phyloP scores from a whole-genome alignment of 139 green algal genomes.

The Chlamydomonas sphaeroides region DNA sequence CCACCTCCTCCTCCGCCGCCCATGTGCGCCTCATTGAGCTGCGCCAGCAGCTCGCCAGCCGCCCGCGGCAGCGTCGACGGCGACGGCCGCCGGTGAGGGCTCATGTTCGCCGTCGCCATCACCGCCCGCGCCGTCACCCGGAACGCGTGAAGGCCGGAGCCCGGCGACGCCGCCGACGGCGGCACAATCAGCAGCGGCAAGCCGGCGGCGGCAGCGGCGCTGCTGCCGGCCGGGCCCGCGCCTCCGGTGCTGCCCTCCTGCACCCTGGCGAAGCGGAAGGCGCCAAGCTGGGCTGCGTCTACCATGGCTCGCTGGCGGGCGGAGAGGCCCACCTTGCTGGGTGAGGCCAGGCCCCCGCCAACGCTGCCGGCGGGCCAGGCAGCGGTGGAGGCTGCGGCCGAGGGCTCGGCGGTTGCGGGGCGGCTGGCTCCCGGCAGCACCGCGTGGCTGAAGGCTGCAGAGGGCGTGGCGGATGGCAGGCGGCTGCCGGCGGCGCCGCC shows the following conservation, averaged over 20 bases:
- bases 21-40: too few relatives aligned
- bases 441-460: background rate
- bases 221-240: too few relatives aligned
- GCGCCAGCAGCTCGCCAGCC: too few relatives aligned
- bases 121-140: background rate
- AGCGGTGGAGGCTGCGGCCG: background rate
- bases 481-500: too few relatives aligned
- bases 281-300: background rate
- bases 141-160: background rate
- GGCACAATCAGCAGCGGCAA: background rate
- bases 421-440: too few relatives aligned
- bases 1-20: too few relatives aligned
- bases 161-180: too few relatives aligned
- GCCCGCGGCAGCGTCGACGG: too few relatives aligned
- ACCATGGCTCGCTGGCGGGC: slow-evolving; percentile 24
- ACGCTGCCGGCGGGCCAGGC: too few relatives aligned
- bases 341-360: background rate
- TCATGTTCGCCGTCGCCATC: background rate
- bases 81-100: too few relatives aligned
- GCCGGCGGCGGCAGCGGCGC: too few relatives aligned
- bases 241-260: background rate
- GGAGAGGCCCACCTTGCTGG: slow-evolving; percentile 26
- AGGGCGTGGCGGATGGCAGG: background rate
- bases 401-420: too few relatives aligned
- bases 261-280: slow-evolving; percentile 33